Conservation (phyloP, 2,329 filamentous ascomycete species). For the Penicillium frequentans region DNA sequence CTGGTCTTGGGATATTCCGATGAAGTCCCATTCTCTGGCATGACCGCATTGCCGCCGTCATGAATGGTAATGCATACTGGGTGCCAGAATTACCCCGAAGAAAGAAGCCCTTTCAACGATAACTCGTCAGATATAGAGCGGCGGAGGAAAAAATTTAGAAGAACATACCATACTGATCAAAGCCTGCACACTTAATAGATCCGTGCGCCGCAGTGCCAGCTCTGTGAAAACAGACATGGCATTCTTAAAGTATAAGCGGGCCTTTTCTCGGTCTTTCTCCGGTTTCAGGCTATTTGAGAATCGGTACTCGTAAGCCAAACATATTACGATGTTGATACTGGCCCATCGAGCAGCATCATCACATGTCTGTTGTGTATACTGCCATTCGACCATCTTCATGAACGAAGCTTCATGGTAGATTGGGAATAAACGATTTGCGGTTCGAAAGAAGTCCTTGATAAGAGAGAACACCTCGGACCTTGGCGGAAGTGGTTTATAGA, state of each 20-base stretch:
- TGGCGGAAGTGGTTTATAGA: constrained; percentile 77
- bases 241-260: constrained; percentile 93
- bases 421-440: constrained; percentile 97
- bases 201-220: constrained; percentile 87
- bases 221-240: constrained; percentile 89
- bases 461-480: constrained; percentile 84
- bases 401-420: constrained; percentile 94
- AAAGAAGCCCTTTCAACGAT: constrained; percentile 63
- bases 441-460: constrained; percentile 88
- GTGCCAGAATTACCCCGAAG: constrained; percentile 93
- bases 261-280: constrained; percentile 84
- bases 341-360: constrained; percentile 96
- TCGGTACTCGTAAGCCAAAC: constrained; percentile 82
- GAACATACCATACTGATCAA: constrained; percentile 73
- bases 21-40: constrained; percentile 92
- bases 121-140: background rate
- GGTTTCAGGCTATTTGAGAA: constrained; percentile 89
- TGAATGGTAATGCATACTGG: constrained; percentile 82
- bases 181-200: constrained; percentile 88
- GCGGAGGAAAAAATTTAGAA: background rate
- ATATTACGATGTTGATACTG: constrained; percentile 84
- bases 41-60: constrained; percentile 82
- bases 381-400: constrained; percentile 90
- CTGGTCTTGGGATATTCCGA: constrained; percentile 83
- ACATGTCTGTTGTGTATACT: constrained; percentile 89